phyloP scores from a whole-genome alignment of 2,329 filamentous ascomycete species.

The Cercospora sojina region DNA sequence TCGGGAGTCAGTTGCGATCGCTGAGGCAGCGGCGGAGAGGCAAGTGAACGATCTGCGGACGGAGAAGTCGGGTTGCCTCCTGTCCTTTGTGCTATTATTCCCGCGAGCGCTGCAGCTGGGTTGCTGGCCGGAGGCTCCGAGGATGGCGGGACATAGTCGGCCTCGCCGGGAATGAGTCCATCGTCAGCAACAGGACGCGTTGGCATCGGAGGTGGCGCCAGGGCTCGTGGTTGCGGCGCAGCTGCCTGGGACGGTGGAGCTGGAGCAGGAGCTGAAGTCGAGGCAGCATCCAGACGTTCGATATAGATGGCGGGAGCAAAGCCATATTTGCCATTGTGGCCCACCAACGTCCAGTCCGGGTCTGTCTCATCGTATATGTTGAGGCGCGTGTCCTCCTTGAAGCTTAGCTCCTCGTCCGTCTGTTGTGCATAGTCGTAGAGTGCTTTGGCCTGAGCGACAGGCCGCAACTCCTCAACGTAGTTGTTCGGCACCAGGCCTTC shows the following conservation, averaged over 20 bases:
- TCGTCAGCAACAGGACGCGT: constrained; percentile 40
- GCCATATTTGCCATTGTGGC: constrained; percentile 79
- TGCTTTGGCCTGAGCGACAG: constrained; percentile 73
- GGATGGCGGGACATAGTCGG: constrained; percentile 45
- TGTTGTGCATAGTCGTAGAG: constrained; percentile 97
- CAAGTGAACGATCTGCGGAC: constrained; percentile 36
- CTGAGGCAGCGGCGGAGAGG: constrained; percentile 54
- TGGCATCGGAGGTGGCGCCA: constrained; percentile 42
- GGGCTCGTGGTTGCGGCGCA: constrained; percentile 40
- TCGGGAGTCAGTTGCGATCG: constrained; percentile 63
- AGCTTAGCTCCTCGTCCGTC: constrained; percentile 96
- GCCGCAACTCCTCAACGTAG: constrained; percentile 81
- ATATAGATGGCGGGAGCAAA: constrained; percentile 98
- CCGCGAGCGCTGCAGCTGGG: constrained; percentile 60
- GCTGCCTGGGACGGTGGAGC: constrained; percentile 39
- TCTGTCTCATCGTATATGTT: constrained; percentile 87
- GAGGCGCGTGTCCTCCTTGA: constrained; percentile 80
- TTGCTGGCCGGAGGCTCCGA: constrained; percentile 44
- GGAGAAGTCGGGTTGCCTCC: constrained; percentile 36
- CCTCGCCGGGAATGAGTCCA: constrained; percentile 42
- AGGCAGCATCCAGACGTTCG: constrained; percentile 59
- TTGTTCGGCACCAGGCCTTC: constrained; percentile 89
- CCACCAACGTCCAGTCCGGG: constrained; percentile 94
- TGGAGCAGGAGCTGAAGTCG: constrained; percentile 43
- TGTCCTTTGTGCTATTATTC: constrained; percentile 52